Evolutionary conservation across 192 early-diverging fungal genomes (phyloP).

Genomic region (Nowakowskiella sp.): DNA sequence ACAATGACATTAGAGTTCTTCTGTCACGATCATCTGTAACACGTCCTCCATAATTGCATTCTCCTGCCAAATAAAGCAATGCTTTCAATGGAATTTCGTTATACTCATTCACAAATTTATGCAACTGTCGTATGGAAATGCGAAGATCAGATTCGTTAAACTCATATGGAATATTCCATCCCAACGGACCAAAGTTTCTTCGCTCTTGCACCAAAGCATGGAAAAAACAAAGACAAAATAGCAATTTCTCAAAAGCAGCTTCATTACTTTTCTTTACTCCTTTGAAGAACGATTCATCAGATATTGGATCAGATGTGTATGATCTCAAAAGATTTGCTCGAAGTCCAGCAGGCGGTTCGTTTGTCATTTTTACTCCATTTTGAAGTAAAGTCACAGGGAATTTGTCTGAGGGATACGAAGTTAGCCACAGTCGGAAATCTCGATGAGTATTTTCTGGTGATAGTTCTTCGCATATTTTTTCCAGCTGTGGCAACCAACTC

Average conservation of each 20-base stretch:
- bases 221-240: conserved; percentile 56
- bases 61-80: conserved; percentile 45
- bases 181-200: conserved; percentile 55
- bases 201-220: conserved; percentile 53
- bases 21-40: conserved; percentile 52
- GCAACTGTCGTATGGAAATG: conserved; percentile 49
- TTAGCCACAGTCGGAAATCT: conserved; percentile 54
- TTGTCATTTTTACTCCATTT: conserved; percentile 59
- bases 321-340: conserved; percentile 43
- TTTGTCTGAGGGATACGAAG: conserved; percentile 50
- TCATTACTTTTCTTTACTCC: conserved; percentile 39
- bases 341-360: conserved; percentile 51
- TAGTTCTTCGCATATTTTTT: conserved; percentile 58
- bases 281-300: conserved; percentile 45
- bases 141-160: conserved; percentile 55
- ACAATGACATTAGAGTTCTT: conserved; percentile 40
- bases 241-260: conserved; percentile 43
- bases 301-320: conserved; percentile 50
- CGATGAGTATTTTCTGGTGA: conserved; percentile 42
- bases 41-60: conserved; percentile 57
- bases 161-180: conserved; percentile 61
- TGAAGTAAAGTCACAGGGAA: conserved; percentile 54
- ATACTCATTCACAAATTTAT: conserved; percentile 57
- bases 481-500: conserved; percentile 46
- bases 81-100: conserved; percentile 54